phyloP scores from a whole-genome alignment of 2,329 filamentous ascomycete species.

The Ceratocystiopsis minuta region DNA sequence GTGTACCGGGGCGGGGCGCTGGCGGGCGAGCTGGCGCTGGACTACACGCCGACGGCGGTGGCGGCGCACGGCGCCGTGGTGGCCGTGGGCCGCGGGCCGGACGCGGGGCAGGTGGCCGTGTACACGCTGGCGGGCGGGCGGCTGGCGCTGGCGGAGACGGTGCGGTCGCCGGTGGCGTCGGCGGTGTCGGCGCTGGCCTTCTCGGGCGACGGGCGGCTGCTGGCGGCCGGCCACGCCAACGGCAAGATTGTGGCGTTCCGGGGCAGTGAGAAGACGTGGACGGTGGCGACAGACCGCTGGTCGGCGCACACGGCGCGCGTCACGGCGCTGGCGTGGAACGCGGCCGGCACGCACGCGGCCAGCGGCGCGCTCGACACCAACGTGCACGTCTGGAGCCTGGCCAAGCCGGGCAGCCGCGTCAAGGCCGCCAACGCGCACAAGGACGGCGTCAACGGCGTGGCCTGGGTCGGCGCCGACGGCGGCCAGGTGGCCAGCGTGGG shows the following conservation, averaged over 20 bases:
- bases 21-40: conserved; percentile 32
- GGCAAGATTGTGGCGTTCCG: conserved; percentile 81
- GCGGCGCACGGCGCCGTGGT: conserved; percentile 50
- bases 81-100: conserved; percentile 53
- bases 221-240: conserved; percentile 67
- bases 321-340: conserved; percentile 54
- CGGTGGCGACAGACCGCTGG: conserved; percentile 59
- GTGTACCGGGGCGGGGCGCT: conserved; percentile 43
- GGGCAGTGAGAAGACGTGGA: conserved; percentile 33
- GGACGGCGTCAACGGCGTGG: conserved; percentile 79
- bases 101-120: conserved; percentile 48
- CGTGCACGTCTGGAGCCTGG: conserved; percentile 78
- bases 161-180: conserved; percentile 47
- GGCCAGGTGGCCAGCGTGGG: conserved; percentile 60
- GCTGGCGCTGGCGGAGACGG: conserved; percentile 34
- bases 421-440: conserved; percentile 84
- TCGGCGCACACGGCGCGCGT: conserved; percentile 42
- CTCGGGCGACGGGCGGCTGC: conserved; percentile 53
- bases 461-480: conserved; percentile 47
- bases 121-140: conserved; percentile 41
- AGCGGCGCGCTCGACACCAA: conserved; percentile 84
- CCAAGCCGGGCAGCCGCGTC: conserved; percentile 65
- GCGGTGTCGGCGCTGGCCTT: conserved; percentile 69
- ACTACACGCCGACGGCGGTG: conserved; percentile 51
- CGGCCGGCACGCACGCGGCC: conserved; percentile 56